These are phyloP conservation scores for Ascosphaera apis DNA, from an alignment of 2,329 filamentous ascomycete species.

Conservation along the genomic window DNA sequence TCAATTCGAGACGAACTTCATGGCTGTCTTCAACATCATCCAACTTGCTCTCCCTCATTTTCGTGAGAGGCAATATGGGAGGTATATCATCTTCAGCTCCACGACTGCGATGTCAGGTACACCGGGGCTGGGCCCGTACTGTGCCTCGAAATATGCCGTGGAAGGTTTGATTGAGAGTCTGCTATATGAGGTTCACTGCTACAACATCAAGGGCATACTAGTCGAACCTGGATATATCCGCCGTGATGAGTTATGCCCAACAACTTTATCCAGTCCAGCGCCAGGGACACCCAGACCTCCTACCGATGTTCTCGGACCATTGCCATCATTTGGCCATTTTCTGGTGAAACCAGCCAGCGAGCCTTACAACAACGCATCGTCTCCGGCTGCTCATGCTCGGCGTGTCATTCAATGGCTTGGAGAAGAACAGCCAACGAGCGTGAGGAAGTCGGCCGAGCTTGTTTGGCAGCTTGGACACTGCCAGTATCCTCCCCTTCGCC, in stretches of 20 bases:
- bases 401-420: conserved; percentile 88
- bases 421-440: conserved; percentile 76
- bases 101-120: conserved; percentile 84
- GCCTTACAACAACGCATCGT: conserved; percentile 53
- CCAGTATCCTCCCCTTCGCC: conserved; percentile 65
- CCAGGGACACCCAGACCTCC: conserved; percentile 5
- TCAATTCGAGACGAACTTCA: conserved; percentile 95
- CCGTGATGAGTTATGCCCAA: conserved; percentile 58
- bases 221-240: conserved; percentile 79
- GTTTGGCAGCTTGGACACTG: conserved; percentile 92
- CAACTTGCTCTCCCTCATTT: conserved; percentile 77
- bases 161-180: conserved; percentile 91
- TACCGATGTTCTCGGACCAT: conserved; percentile 21
- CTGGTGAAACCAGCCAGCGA: conserved; percentile 67
- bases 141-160: conserved; percentile 90
- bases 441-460: conserved; percentile 76
- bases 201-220: conserved; percentile 82
- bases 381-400: conserved; percentile 69
- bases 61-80: conserved; percentile 46
- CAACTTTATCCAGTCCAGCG: conserved; percentile 9
- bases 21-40: conserved; percentile 83
- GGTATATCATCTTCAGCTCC: conserved; percentile 87
- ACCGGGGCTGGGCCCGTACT: conserved; percentile 79
- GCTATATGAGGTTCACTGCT: conserved; percentile 80
- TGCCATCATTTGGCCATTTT: conserved; percentile 80